phyloP scores from a whole-genome alignment of 768 basidiomycete species.

The Termitomyces sp. region DNA sequence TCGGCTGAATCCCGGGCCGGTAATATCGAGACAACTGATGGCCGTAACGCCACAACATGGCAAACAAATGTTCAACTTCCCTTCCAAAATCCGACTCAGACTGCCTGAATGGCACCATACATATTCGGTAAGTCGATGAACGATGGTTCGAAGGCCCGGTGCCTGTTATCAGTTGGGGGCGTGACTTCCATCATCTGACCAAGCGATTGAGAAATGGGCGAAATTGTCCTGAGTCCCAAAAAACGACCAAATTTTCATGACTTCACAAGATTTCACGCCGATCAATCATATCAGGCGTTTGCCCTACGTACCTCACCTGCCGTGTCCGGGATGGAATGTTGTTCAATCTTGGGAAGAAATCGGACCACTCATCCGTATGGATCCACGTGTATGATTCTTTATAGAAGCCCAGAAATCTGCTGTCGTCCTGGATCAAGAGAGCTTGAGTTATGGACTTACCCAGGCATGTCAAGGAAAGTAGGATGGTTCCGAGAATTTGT shows the following conservation, averaged over 20 bases:
- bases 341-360: not conserved
- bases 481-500: not conserved
- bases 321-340: not conserved
- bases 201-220: too few species aligned
- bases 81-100: not conserved
- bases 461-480: not conserved
- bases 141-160: not conserved
- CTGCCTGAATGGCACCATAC: not conserved
- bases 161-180: not conserved
- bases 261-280: not conserved
- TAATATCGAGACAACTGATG: not conserved
- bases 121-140: not conserved
- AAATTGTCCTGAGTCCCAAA: not conserved
- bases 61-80: constrained; percentile 3
- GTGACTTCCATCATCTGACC: constrained; percentile 2
- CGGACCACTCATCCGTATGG: constrained; percentile 5
- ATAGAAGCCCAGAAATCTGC: not conserved
- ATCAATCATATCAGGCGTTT: not conserved
- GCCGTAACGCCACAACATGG: constrained; percentile 8
- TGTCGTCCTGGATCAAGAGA: not conserved
- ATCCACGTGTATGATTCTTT: constrained; percentile 2
- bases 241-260: not conserved
- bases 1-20: not conserved
- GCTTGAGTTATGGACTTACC: constrained; percentile 2
- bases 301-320: not conserved